phyloP scores from a whole-genome alignment of 2,329 filamentous ascomycete genomes.

The Fusarium caatingaense region DNA sequence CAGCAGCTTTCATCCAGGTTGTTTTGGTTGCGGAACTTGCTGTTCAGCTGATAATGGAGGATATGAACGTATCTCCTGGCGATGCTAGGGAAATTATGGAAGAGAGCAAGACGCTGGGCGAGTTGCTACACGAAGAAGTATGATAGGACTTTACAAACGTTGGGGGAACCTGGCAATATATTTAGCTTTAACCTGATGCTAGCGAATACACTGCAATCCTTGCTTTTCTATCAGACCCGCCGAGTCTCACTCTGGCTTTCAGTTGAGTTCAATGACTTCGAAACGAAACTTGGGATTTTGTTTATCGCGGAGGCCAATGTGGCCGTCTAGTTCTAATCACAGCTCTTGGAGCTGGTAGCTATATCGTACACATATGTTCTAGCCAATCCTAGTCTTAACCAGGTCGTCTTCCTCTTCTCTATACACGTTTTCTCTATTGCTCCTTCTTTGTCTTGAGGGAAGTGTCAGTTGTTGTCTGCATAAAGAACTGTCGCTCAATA shows the following conservation, averaged over 20 bases:
- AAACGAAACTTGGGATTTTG: constrained; percentile 26
- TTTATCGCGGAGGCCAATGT: constrained; percentile 27
- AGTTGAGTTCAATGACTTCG: not conserved
- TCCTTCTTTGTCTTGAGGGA: constrained; percentile 65
- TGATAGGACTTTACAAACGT: constrained; percentile 28
- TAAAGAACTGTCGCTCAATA: constrained; percentile 75
- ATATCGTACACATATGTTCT: constrained; percentile 48
- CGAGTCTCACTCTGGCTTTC: not conserved
- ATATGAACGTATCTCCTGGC: constrained; percentile 59
- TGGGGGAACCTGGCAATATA: not conserved
- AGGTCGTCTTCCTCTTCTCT: constrained; percentile 26
- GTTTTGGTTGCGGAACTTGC: constrained; percentile 81
- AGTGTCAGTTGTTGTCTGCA: constrained; percentile 59
- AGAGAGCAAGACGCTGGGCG: constrained; percentile 75
- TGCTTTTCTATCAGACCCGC: not conserved
- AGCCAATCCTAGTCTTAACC: constrained; percentile 45
- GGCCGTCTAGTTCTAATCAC: constrained; percentile 40
- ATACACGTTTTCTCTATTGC: constrained; percentile 53
- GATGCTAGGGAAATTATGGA: constrained; percentile 67
- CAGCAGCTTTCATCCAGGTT: constrained; percentile 75
- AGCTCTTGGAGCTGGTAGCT: constrained; percentile 25
- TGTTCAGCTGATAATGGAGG: constrained; percentile 66
- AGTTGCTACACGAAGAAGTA: constrained; percentile 72
- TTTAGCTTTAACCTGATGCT: not conserved
- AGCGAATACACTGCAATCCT: constrained; percentile 30